A percentile compares a stretch with the other conserved stretches of the same genome.
Conservation (phyloP, 345 rosid genomes). For the Toxicodendron radicans region DNA sequence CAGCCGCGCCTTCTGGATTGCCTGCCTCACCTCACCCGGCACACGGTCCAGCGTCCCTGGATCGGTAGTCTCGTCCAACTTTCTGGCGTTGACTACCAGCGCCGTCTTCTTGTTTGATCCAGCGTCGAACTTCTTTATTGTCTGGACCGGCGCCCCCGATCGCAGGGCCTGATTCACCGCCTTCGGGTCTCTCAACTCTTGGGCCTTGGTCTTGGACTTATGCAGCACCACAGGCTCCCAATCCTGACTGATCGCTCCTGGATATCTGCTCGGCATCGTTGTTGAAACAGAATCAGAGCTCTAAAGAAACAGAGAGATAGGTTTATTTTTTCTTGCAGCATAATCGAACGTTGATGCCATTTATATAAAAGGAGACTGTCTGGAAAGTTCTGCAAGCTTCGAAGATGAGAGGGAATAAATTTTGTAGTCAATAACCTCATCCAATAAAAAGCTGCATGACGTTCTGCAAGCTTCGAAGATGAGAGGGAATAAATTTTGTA, state of each 20-base stretch:
- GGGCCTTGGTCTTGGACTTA: conserved; percentile 55
- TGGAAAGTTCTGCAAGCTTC: conserved; percentile 39
- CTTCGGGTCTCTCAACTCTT: conserved; percentile 64
- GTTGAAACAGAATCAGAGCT: neutral
- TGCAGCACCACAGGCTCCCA: conserved; percentile 85
- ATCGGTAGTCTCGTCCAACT: conserved; percentile 67
- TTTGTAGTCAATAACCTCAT: no score
- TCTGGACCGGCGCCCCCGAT: conserved; percentile 56
- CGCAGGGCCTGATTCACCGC: conserved; percentile 74
- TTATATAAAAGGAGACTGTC: conserved; percentile 25
- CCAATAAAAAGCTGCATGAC: no score
- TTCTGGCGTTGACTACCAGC: conserved; percentile 47
- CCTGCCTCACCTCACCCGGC: conserved; percentile 56
- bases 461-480: no score
- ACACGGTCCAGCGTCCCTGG: conserved; percentile 63
- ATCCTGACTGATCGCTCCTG: conserved; percentile 66
- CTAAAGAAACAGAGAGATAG: no score
- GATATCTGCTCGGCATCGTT: conserved; percentile 64
- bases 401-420: neutral
- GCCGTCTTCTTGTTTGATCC: conserved; percentile 68
- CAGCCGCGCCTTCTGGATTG: conserved; percentile 65
- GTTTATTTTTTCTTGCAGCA: no score
- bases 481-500: neutral
- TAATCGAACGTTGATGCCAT: no score
- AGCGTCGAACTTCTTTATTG: conserved; percentile 62